These are phyloP conservation scores for Rubia peregrina DNA, from an alignment of 305 asterid species.

Conservation along the genomic window DNA sequence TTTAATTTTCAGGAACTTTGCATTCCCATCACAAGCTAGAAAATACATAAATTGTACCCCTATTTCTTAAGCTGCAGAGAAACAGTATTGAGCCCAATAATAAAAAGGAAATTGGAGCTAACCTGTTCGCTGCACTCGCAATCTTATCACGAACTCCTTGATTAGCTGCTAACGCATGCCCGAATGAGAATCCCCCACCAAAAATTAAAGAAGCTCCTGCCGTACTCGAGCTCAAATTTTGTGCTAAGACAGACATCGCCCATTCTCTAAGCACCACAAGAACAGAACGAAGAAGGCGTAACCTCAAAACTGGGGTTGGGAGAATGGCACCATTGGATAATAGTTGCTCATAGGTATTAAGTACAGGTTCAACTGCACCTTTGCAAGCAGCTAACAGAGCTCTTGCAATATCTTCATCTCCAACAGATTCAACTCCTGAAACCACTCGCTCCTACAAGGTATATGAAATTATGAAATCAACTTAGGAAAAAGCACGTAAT, in stretches of 20 bases:
- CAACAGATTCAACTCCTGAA: constrained; percentile 67
- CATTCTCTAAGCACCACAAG: constrained; percentile 79
- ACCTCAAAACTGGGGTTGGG: constrained; percentile 58
- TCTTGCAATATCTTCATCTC: constrained; percentile 89
- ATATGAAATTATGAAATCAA: neutral
- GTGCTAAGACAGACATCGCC: constrained; percentile 70
- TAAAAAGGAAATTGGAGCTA: constrained; percentile 9
- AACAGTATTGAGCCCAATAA: neutral
- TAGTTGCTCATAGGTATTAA: constrained; percentile 72
- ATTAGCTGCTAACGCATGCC: constrained; percentile 48
- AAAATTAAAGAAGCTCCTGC: constrained; percentile 82
- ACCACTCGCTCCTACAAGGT: constrained; percentile 57
- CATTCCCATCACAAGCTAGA: neutral
- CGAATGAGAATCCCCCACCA: constrained; percentile 59
- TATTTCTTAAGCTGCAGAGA: neutral
- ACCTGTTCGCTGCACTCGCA: constrained; percentile 86
- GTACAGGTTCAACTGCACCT: constrained; percentile 83
- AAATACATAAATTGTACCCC: neutral
- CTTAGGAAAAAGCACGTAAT: neutral
- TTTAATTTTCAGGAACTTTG: neutral
- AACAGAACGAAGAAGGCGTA: constrained; percentile 86
- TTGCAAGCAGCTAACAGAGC: constrained; percentile 86
- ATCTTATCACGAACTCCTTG: constrained; percentile 87
- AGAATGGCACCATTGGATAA: constrained; percentile 69
- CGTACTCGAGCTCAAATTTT: constrained; percentile 72